Evolutionary conservation across 2,329 filamentous ascomycete species (phyloP), one percentile per base, ranked within the genome.

Genomic region (Karstenula rhodostoma): DNA sequence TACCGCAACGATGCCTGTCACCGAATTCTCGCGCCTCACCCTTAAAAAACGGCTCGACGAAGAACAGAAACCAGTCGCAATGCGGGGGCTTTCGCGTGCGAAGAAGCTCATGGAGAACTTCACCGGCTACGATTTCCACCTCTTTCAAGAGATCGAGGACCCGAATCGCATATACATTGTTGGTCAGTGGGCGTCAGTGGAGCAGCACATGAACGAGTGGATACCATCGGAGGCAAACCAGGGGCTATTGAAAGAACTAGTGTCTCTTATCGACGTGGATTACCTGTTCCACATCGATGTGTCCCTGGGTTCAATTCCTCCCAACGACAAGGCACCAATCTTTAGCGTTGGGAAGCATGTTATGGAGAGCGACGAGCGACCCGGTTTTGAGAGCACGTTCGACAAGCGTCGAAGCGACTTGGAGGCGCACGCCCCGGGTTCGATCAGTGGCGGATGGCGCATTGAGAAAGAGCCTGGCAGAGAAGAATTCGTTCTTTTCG

Each of bases 261-360:
- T 71, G 47, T 73, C 73, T 5, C 67, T 75, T 25, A 13, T 81
- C 9, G 73, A 70, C 25, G 73, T 81, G 7, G 71, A 76, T 22
- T 80, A 75, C 74, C 68, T 83, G 66, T 76, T 78, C 22, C 81
- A 83, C 64, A 59, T 82, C n/a, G 74, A 78, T 44, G 59, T 74
- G 19, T 73, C 78, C 53, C 73, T 74, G 15, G 29, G 66, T 13
- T 60, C 57, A 17, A 63, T 74, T 2, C 73, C 74, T 1, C 51
- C 76, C 6, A 54, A 23, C 37, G 19, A 29, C 7, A 15, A 29
- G 4, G 37, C 37, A 15, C 51, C 37, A 3, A 23, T 60, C 4
- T 55, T 37, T 15, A 56, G 57, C 29, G 12, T 49, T 25, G 52
- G 48, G 13, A 42, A 22, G 43, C 46, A 56, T 37, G 52, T 56